Evolutionary conservation across 75 land plant genomes (phyloP).

Genomic region (Larix kaempferi): DNA sequence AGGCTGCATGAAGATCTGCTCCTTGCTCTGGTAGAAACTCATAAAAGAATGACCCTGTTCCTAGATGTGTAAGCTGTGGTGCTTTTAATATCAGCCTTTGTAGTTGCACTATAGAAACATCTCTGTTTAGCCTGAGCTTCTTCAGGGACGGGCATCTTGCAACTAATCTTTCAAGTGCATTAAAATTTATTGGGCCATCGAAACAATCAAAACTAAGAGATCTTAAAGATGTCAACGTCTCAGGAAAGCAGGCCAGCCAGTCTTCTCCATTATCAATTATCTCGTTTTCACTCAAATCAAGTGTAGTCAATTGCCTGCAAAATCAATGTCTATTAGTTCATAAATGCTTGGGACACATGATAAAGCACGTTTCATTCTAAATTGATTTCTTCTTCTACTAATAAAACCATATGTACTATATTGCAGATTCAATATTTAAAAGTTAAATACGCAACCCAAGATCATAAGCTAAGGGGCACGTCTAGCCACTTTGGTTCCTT

Average conservation of each 20-base stretch:
- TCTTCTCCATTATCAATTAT: conserved; percentile 44
- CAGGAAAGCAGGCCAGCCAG: conserved; percentile 83
- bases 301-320: conserved; percentile 58
- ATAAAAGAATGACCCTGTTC: conserved; percentile 49
- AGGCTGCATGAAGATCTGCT: conserved; percentile 18
- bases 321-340: not conserved
- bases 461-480: not conserved
- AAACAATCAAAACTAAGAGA: conserved; percentile 73
- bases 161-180: conserved; percentile 69
- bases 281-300: conserved; percentile 75
- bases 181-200: conserved; percentile 44
- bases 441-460: not conserved
- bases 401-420: not conserved
- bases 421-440: not conserved
- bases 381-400: not conserved
- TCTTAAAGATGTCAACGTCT: conserved; percentile 57
- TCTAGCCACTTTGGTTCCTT: not conserved
- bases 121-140: conserved; percentile 60
- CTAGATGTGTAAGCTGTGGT: conserved; percentile 75
- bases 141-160: conserved; percentile 64
- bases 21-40: conserved; percentile 21
- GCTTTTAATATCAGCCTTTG: conserved; percentile 47
- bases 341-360: not conserved
- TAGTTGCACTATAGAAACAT: conserved; percentile 55
- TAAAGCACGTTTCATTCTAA: not conserved